Evolutionary conservation across 768 basidiomycete species (phyloP).

Genomic region (Leccinum broughii): DNA sequence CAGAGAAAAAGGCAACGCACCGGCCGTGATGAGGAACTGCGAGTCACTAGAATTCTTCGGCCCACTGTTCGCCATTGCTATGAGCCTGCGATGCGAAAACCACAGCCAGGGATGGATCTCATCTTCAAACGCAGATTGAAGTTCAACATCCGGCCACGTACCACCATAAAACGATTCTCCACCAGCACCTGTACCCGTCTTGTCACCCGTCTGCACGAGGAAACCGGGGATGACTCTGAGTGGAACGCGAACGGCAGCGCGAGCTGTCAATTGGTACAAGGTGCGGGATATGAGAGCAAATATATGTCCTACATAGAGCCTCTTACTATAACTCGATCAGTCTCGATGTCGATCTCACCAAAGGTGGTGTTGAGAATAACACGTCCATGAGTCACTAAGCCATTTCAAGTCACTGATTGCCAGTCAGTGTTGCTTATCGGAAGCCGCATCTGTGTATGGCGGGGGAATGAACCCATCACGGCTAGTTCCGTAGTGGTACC

Average conservation of each 20-base stretch:
- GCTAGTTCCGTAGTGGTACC: neutral
- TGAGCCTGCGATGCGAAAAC: constrained; percentile 85
- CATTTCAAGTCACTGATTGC: constrained; percentile 43
- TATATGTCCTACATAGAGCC: neutral
- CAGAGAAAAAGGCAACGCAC: no score
- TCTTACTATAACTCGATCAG: constrained; percentile 45
- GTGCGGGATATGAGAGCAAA: neutral
- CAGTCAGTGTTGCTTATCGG: no score
- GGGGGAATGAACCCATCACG: neutral
- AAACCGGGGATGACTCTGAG: constrained; percentile 84
- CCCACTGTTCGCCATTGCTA: constrained; percentile 85
- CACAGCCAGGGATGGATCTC: constrained; percentile 91
- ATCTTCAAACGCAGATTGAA: constrained; percentile 64
- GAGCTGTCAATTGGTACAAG: neutral
- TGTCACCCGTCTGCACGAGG: constrained; percentile 93
- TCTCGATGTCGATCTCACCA: no score
- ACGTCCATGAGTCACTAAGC: constrained; percentile 70
- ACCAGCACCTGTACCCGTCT: constrained; percentile 84
- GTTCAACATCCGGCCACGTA: constrained; percentile 12
- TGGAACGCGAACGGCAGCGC: neutral
- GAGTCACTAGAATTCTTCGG: constrained; percentile 36
- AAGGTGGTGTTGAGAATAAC: constrained; percentile 83
- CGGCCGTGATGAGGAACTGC: no score
- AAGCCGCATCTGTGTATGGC: no score
- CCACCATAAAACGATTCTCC: constrained; percentile 54